phyloP scores from a whole-genome alignment of 306 rosid genomes.

The Castanopsis chinensis region DNA sequence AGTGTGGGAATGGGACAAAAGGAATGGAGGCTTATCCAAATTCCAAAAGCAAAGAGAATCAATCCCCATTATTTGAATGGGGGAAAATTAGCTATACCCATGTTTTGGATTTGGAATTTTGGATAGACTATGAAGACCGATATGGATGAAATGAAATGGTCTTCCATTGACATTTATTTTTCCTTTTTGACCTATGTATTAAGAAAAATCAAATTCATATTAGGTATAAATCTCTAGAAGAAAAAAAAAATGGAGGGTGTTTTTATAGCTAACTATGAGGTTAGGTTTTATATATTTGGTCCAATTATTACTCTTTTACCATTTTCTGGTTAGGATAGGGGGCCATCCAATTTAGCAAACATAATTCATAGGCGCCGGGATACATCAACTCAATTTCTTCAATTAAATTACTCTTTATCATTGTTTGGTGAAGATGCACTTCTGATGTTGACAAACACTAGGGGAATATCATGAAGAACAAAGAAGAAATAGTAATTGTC shows the following conservation, averaged over 20 bases:
- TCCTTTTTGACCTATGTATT: no score
- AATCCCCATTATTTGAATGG: neutral
- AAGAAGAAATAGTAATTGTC: neutral
- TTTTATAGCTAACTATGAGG: no score
- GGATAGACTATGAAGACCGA: no score
- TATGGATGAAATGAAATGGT: no score
- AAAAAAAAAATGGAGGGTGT: no score
- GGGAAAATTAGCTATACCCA: neutral
- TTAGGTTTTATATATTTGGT: no score
- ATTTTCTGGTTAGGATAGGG: no score
- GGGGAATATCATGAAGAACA: neutral
- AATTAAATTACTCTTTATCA: neutral
- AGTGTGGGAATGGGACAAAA: conserved; percentile 6
- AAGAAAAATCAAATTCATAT: no score
- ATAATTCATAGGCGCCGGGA: neutral
- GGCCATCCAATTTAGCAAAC: neutral
- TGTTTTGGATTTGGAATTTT: no score
- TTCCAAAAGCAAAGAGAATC: neutral
- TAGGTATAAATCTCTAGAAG: no score
- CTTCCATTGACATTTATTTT: no score
- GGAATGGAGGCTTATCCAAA: conserved; percentile 1
- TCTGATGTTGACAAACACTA: neutral
- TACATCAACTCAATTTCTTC: neutral
- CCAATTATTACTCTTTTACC: no score
- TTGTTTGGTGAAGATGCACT: neutral